phyloP scores from a whole-genome alignment of 169 alveolate species.

The Theileria annulata region DNA sequence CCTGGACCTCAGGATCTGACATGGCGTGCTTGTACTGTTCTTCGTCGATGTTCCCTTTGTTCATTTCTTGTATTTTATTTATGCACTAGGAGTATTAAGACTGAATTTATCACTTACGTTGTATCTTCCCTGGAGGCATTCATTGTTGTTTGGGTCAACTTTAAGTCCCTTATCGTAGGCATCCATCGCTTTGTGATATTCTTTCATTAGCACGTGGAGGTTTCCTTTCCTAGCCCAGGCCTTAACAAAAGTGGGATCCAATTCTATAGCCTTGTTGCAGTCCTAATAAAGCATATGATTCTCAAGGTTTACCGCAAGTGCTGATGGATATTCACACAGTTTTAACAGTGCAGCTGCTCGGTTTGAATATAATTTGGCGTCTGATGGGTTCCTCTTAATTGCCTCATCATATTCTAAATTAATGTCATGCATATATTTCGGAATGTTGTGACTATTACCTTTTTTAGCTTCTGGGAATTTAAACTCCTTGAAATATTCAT shows the following conservation, averaged over 20 bases:
- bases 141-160: slow-evolving; percentile 88
- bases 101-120: slow-evolving; percentile 47
- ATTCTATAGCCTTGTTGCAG: slow-evolving; percentile 90
- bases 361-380: slow-evolving; percentile 92
- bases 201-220: slow-evolving; percentile 93
- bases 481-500: slow-evolving; percentile 88
- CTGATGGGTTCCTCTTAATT: slow-evolving; percentile 93
- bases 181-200: slow-evolving; percentile 94
- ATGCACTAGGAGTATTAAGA: slow-evolving; percentile 49
- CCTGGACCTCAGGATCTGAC: slow-evolving; percentile 98
- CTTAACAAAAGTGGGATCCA: slow-evolving; percentile 94
- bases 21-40: slow-evolving; percentile 84
- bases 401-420: slow-evolving; percentile 94
- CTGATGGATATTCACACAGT: slow-evolving; percentile 93
- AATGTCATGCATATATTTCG: not conserved
- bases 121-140: slow-evolving; percentile 81
- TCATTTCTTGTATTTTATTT: slow-evolving; percentile 81
- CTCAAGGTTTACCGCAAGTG: slow-evolving; percentile 71
- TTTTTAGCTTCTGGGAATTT: slow-evolving; percentile 95
- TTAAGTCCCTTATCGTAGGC: slow-evolving; percentile 93
- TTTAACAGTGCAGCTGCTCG: slow-evolving; percentile 96
- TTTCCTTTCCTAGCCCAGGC: slow-evolving; percentile 96
- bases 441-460: slow-evolving; percentile 14
- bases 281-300: slow-evolving; percentile 66
- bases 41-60: slow-evolving; percentile 85